Evolutionary conservation across 2,329 filamentous ascomycete genomes (phyloP).

Genomic region (Trichoderma oligosporum): DNA sequence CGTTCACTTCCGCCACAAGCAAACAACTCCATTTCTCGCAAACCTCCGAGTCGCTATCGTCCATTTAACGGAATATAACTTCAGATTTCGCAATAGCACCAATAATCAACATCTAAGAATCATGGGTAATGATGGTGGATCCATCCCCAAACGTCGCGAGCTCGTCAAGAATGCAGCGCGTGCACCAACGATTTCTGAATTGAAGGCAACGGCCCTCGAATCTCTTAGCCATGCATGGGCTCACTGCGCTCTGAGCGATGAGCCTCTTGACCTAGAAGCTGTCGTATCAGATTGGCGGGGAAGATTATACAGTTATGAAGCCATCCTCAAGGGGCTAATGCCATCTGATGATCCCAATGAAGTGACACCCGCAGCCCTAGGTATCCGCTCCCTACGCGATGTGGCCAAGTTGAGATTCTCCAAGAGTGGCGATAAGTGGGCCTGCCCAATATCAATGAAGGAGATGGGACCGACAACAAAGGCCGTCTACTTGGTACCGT

Average conservation of each 20-base stretch:
- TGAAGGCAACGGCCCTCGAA: constrained; percentile 85
- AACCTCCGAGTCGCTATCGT: not conserved
- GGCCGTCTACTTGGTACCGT: constrained; percentile 87
- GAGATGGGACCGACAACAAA: constrained; percentile 74
- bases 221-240: constrained; percentile 83
- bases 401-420: constrained; percentile 79
- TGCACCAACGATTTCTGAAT: constrained; percentile 73
- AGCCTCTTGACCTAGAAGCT: constrained; percentile 63
- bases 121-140: constrained; percentile 98
- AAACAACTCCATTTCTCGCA: not conserved
- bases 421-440: constrained; percentile 55
- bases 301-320: constrained; percentile 91
- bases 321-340: constrained; percentile 63
- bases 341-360: constrained; percentile 57
- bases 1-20: not conserved
- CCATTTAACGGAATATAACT: no score
- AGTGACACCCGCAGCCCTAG: constrained; percentile 43
- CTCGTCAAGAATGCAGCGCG: constrained; percentile 92
- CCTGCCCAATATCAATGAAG: constrained; percentile 85
- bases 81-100: no score
- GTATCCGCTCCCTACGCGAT: constrained; percentile 79
- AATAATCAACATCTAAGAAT: not conserved
- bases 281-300: constrained; percentile 83
- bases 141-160: constrained; percentile 91
- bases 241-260: constrained; percentile 80